These are phyloP conservation scores for Nothophytophthora sp. DNA, from an alignment of 352 stramenopile genomes.

Conservation along the genomic window DNA sequence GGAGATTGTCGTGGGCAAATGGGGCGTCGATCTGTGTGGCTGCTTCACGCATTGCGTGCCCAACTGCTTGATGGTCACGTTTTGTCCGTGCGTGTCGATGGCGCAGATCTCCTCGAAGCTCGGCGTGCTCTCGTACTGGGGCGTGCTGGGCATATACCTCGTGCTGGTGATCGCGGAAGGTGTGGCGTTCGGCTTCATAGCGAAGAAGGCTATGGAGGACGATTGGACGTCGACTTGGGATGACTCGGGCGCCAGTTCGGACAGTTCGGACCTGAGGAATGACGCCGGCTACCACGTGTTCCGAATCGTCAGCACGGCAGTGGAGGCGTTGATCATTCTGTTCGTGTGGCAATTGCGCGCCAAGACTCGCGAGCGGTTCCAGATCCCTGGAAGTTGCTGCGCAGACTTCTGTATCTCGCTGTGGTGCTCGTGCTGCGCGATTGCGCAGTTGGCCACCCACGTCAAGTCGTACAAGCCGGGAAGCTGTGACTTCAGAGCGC, in stretches of 20 bases:
- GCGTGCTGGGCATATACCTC: constrained; percentile 6
- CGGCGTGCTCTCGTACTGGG: constrained; percentile 21
- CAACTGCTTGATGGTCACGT: constrained; percentile 32
- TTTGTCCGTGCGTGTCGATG: constrained; percentile 34
- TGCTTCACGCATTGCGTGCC: constrained; percentile 33
- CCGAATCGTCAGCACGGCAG: too few relatives aligned
- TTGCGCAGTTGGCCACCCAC: constrained; percentile 49
- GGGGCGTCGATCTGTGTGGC: constrained; percentile 25
- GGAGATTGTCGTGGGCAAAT: too few relatives aligned
- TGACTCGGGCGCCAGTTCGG: too few relatives aligned
- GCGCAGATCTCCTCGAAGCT: constrained; percentile 34
- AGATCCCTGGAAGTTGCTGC: constrained; percentile 33
- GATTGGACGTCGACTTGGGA: too few relatives aligned
- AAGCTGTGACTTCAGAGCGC: constrained; percentile 35
- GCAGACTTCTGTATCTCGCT: constrained; percentile 27
- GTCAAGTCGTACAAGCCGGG: constrained; percentile 49
- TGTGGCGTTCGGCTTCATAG: too few relatives aligned
- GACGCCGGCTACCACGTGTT: too few relatives aligned
- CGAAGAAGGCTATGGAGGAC: too few relatives aligned
- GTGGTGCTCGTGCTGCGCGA: constrained; percentile 34
- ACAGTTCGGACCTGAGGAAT: too few relatives aligned
- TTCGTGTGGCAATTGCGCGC: constrained; percentile 14
- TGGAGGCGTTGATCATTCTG: constrained; percentile 1
- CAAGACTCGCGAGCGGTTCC: constrained; percentile 28
- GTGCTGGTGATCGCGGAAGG: too few relatives aligned